These are phyloP conservation scores for Thermothelomyces thermophilus DNA, from an alignment of 2,329 filamentous ascomycete genomes.

Conservation along the genomic window DNA sequence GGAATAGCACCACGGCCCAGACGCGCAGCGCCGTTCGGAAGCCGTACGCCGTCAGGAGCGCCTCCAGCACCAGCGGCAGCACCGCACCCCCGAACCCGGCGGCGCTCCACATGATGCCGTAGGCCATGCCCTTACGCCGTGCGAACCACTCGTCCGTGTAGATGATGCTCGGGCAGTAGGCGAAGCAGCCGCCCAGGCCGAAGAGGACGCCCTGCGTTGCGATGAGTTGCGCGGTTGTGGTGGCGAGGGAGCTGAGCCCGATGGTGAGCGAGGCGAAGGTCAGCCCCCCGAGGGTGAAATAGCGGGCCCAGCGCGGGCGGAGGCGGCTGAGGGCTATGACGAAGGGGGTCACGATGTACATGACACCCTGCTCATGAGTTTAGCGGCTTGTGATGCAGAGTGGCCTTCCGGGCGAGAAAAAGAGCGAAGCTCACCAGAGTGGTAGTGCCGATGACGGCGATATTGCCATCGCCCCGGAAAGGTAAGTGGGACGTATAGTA, in stretches of 20 bases:
- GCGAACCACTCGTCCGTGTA: slow-evolving; percentile 59
- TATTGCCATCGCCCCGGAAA: slow-evolving; percentile 47
- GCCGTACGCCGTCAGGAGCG: slow-evolving; percentile 44
- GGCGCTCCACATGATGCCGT: slow-evolving; percentile 56
- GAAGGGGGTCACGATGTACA: slow-evolving; percentile 49
- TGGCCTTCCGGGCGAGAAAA: too few relatives aligned
- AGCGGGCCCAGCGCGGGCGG: slow-evolving; percentile 36
- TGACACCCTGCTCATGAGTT: slow-evolving; percentile 37
- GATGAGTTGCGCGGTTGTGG: slow-evolving; percentile 47
- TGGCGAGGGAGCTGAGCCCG: slow-evolving; percentile 45
- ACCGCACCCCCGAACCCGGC: slow-evolving; percentile 45
- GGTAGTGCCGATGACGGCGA: slow-evolving; percentile 59
- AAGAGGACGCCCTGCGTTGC: slow-evolving; percentile 56
- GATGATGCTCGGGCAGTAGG: slow-evolving; percentile 49
- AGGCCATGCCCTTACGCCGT: slow-evolving; percentile 51
- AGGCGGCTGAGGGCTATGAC: slow-evolving; percentile 40
- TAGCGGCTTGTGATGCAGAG: not conserved
- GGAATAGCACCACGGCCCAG: slow-evolving; percentile 45
- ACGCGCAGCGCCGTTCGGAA: slow-evolving; percentile 47
- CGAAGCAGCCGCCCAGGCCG: slow-evolving; percentile 48
- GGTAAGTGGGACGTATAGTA: slow-evolving; percentile 56
- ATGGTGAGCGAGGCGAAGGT: slow-evolving; percentile 43
- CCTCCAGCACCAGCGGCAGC: slow-evolving; percentile 46
- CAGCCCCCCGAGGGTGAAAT: slow-evolving; percentile 41
- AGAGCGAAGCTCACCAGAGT: slow-evolving; percentile 40